Percentiles rank a stretch among this genome's conserved stretches.
phyloP scores from a whole-genome alignment of 768 basidiomycete species.

The Tricholoma hemisulphureum region DNA sequence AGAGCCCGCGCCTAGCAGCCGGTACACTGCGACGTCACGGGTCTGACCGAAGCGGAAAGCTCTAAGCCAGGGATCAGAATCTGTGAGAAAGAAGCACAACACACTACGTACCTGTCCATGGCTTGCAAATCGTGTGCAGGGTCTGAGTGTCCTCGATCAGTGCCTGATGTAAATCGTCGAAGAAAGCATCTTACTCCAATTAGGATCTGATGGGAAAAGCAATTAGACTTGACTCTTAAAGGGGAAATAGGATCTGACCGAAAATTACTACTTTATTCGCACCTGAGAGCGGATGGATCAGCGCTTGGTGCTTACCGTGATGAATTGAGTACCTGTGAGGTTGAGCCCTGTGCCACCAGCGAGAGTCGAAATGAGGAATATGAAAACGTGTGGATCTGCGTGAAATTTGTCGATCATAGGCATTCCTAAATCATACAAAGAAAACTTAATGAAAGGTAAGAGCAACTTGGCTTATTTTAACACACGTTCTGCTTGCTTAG shows the following conservation, averaged over 20 bases:
- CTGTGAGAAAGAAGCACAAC: not conserved
- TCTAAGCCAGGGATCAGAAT: constrained; percentile 23
- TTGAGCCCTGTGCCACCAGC: constrained; percentile 93
- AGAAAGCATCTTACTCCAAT: constrained; percentile 72
- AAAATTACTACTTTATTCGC: constrained; percentile 96
- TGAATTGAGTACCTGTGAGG: constrained; percentile 51
- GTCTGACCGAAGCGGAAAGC: constrained; percentile 87
- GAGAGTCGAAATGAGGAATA: constrained; percentile 87
- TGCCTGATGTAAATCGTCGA: not conserved
- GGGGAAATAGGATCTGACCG: constrained; percentile 41
- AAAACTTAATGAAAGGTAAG: not conserved
- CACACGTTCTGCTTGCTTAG: constrained; percentile 65
- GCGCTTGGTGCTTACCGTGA: not conserved
- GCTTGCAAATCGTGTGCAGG: constrained; percentile 94
- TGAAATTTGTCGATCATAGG: constrained; percentile 84
- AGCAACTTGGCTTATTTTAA: not conserved
- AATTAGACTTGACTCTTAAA: constrained; percentile 5
- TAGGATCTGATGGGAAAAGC: constrained; percentile 60
- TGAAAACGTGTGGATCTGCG: constrained; percentile 63
- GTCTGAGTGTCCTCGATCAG: constrained; percentile 46
- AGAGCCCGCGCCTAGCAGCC: constrained; percentile 83
- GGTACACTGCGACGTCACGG: constrained; percentile 80
- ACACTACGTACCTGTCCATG: constrained; percentile 59
- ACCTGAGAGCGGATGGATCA: constrained; percentile 31
- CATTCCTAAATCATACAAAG: constrained; percentile 57